Conservation (phyloP, 495 filamentous ascomycete species). For the Aspergillus conjunctus region DNA sequence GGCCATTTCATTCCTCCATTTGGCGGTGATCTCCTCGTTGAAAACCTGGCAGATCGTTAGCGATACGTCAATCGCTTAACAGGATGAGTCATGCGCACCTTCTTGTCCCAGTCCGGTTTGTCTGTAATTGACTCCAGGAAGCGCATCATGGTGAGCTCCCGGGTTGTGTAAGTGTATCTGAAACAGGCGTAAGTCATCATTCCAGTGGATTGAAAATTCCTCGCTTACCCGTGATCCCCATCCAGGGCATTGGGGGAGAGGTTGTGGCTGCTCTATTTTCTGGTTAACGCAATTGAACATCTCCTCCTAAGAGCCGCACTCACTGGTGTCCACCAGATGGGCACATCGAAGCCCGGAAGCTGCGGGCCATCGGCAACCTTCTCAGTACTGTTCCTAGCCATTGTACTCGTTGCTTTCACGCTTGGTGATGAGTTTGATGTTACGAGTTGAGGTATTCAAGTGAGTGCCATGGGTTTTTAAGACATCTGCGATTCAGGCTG, state of each 20-base stretch:
- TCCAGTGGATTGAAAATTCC: background rate
- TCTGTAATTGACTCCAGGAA: conserved; percentile 45
- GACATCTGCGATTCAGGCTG: no score
- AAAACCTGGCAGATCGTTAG: conserved; percentile 7
- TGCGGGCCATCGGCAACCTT: background rate
- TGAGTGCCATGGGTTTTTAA: no score
- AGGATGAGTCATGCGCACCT: conserved; percentile 5
- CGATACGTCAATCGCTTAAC: background rate
- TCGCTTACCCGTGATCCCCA: background rate
- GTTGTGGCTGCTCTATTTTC: background rate
- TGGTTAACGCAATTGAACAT: background rate
- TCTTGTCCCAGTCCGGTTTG: conserved; percentile 49
- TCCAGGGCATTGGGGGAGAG: background rate
- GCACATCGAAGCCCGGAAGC: background rate
- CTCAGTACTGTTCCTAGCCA: background rate
- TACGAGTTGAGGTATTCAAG: no score
- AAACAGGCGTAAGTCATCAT: background rate
- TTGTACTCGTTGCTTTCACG: background rate
- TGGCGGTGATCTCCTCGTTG: conserved; percentile 17
- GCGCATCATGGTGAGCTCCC: conserved; percentile 43
- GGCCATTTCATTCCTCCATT: conserved; percentile 24
- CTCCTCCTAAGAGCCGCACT: background rate
- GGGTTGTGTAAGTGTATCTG: conserved; percentile 26
- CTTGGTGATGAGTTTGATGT: no score
- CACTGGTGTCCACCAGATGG: background rate